A percentile compares a stretch with the other conserved stretches of the same genome.
These are phyloP conservation scores for Puccinellia tenuiflora DNA, from an alignment of 176 grass and related monocot species.

Conservation along the genomic window DNA sequence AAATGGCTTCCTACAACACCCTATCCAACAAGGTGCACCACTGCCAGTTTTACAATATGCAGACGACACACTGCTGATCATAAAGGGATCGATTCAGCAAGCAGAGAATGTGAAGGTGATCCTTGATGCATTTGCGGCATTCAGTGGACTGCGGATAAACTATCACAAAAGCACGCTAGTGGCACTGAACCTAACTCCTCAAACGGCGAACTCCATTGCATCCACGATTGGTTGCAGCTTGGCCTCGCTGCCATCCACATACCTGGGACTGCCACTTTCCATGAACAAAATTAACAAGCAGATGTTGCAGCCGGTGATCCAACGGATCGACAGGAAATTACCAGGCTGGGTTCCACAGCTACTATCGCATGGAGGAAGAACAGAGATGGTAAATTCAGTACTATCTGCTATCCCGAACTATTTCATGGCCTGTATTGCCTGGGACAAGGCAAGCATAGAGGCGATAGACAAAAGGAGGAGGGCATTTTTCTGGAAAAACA, in stretches of 20 bases:
- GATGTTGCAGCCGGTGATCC: neutral
- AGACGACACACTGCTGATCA: neutral
- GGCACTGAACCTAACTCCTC: fast-evolving
- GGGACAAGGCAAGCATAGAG: neutral
- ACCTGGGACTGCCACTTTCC: neutral
- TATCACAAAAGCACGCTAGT: neutral
- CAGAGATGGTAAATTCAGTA: no score
- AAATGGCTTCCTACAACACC: fast-evolving
- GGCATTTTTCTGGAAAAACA: neutral
- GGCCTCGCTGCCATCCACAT: no score
- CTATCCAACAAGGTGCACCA: neutral
- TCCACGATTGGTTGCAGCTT: fast-evolving
- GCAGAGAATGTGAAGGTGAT: fast-evolving
- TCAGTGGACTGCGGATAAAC: neutral
- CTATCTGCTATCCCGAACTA: neutral
- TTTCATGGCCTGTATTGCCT: neutral
- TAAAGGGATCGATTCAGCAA: fast-evolving
- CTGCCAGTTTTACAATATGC: neutral
- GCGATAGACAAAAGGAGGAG: neutral
- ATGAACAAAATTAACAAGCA: fast-evolving
- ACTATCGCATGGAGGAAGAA: neutral
- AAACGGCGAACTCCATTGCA: no score
- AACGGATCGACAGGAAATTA: fast-evolving
- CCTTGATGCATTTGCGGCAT: fast-evolving
- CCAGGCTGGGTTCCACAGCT: neutral